phyloP scores from a whole-genome alignment of 108 stramenopile genomes.

The Epithemia pelagica region DNA sequence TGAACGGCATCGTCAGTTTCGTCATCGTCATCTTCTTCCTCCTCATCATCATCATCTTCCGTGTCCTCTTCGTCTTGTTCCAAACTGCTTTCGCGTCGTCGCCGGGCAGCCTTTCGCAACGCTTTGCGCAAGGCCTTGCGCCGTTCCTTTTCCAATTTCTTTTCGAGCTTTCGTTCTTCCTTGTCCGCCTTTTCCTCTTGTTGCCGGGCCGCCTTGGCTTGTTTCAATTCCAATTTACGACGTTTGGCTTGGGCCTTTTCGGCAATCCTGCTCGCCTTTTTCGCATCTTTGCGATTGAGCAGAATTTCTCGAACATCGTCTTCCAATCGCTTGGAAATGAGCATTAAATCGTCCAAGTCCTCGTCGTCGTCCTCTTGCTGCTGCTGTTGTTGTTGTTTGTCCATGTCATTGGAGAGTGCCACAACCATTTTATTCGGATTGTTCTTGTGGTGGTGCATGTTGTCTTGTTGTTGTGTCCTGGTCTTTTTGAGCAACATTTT shows the following conservation, averaged over 20 bases:
- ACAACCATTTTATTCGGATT: background rate
- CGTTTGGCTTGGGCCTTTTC: background rate
- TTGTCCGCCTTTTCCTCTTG: background rate
- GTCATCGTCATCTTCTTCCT: background rate
- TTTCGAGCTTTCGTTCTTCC: background rate
- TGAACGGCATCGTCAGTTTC: background rate
- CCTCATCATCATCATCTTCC: background rate
- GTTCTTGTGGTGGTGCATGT: background rate
- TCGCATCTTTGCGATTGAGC: conserved; percentile 2
- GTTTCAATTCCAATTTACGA: background rate
- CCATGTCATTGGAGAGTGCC: background rate
- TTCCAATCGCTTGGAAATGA: conserved; percentile 29
- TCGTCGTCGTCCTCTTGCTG: background rate
- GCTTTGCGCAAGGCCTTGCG: background rate
- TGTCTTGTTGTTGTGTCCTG: no score
- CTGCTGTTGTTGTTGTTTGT: background rate
- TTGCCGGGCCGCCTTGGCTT: background rate
- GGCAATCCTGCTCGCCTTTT: background rate
- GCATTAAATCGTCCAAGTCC: background rate
- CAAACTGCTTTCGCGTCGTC: background rate
- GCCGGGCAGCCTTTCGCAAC: background rate
- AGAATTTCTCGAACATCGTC: conserved; percentile 36
- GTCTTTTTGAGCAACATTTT: background rate
- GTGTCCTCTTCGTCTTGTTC: background rate
- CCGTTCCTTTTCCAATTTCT: conserved; percentile 6